Percentiles rank a stretch among this genome's conserved stretches.
Evolutionary conservation across 2,329 filamentous ascomycete species (phyloP).

Genomic region (Colletotrichum noveboracense): DNA sequence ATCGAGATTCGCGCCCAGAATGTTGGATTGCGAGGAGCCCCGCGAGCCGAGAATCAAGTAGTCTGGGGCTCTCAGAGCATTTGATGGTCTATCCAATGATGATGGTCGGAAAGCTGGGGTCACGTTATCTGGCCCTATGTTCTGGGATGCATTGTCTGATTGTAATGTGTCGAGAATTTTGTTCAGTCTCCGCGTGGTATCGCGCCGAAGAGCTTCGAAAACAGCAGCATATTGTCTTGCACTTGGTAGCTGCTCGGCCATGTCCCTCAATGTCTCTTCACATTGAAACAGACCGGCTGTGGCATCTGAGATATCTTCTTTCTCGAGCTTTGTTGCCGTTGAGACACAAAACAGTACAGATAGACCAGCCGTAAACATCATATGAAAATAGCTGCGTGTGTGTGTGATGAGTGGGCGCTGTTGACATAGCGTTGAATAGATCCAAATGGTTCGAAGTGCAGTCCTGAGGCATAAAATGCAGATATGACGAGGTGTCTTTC

Average conservation of each 20-base stretch:
- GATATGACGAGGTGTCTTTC: constrained; percentile 35
- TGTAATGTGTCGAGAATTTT: background rate
- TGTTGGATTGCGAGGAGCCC: background rate
- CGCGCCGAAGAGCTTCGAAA: constrained; percentile 29
- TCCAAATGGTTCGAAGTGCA: constrained; percentile 39
- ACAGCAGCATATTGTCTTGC: constrained; percentile 29
- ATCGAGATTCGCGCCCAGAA: background rate
- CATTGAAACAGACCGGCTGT: constrained; percentile 22
- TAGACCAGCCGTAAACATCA: constrained; percentile 49
- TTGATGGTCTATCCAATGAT: background rate
- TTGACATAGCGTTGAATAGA: constrained; percentile 40
- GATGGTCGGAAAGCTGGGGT: background rate
- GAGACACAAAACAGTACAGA: constrained; percentile 37
- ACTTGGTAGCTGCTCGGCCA: constrained; percentile 30
- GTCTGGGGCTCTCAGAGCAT: background rate
- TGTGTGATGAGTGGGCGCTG: constrained; percentile 40
- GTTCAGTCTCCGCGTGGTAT: constrained; percentile 21
- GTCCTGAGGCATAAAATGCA: constrained; percentile 36
- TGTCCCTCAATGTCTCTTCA: constrained; percentile 26
- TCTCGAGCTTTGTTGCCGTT: background rate
- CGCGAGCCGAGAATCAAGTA: background rate
- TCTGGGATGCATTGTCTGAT: background rate
- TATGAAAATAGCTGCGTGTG: constrained; percentile 54
- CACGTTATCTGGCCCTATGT: background rate
- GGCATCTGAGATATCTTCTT: background rate